Evolutionary conservation across 2,329 filamentous ascomycete species (phyloP).

Genomic region (Colletotrichum cordylinicola): DNA sequence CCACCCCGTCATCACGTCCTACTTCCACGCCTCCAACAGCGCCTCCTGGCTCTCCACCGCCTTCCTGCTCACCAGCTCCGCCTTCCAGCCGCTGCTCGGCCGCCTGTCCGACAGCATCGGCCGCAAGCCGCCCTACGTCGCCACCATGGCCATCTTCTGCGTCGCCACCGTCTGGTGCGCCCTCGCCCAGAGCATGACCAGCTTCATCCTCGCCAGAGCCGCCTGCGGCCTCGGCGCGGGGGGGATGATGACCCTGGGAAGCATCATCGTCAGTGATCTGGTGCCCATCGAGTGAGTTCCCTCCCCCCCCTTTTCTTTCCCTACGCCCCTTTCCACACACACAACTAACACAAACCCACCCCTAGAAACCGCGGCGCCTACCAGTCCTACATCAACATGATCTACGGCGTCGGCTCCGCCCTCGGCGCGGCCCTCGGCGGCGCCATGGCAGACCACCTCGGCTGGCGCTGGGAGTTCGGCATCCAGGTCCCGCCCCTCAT

Average conservation of each 20-base stretch:
- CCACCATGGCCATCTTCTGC: conserved; percentile 67
- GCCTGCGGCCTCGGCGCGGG: conserved; percentile 77
- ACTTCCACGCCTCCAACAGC: conserved; percentile 78
- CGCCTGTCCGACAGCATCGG: conserved; percentile 78
- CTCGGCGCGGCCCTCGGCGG: conserved; percentile 74
- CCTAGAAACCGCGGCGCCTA: conserved; percentile 66
- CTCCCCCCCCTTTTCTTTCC: too few species aligned
- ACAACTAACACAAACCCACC: neutral
- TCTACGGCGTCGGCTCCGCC: conserved; percentile 63
- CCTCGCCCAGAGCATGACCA: conserved; percentile 68
- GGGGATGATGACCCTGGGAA: conserved; percentile 39
- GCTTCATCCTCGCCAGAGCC: conserved; percentile 73
- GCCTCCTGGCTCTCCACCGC: conserved; percentile 85
- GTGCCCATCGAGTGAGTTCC: conserved; percentile 70
- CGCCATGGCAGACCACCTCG: conserved; percentile 70
- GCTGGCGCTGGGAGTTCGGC: conserved; percentile 77
- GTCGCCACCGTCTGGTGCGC: conserved; percentile 73
- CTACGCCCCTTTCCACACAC: too few species aligned
- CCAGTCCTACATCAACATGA: conserved; percentile 73
- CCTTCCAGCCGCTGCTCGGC: conserved; percentile 77
- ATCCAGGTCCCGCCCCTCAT: conserved; percentile 61
- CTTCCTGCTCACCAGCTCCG: conserved; percentile 78
- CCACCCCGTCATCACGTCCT: conserved; percentile 81
- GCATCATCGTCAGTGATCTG: conserved; percentile 52
- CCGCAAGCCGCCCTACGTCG: conserved; percentile 69